Evolutionary conservation across 305 asterid genomes (phyloP).

Genomic region (Plantago lanceolata): DNA sequence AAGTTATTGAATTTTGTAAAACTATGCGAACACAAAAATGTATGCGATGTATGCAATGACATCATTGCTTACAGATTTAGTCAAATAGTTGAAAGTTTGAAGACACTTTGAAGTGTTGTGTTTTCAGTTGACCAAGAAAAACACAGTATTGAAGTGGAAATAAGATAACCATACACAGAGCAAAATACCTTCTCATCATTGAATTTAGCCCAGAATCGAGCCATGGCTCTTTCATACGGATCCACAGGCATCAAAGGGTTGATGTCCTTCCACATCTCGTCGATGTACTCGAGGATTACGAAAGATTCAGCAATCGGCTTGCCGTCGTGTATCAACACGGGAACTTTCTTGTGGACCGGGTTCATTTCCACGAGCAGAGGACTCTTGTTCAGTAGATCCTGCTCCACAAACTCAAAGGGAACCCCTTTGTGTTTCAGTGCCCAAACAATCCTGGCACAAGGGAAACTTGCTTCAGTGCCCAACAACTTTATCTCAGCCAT

Average conservation of each 20-base stretch:
- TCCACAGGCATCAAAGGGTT: conserved; percentile 23
- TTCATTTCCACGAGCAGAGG: conserved; percentile 28
- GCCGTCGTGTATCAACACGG: conserved; percentile 25
- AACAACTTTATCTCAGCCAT: conserved; percentile 30
- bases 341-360: conserved; percentile 31
- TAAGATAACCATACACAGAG: neutral
- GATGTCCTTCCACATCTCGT: conserved; percentile 21
- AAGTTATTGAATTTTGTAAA: too few species aligned
- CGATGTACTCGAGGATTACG: conserved; percentile 26
- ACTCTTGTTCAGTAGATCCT: conserved; percentile 29
- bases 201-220: conserved; percentile 35
- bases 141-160: too few species aligned
- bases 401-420: conserved; percentile 24
- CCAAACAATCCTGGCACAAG: conserved; percentile 26
- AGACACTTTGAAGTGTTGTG: too few species aligned
- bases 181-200: conserved; percentile 31
- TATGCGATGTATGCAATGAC: too few species aligned
- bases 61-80: too few species aligned
- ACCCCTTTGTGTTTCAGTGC: conserved; percentile 31
- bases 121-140: too few species aligned
- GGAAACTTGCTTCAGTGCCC: conserved; percentile 25
- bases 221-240: conserved; percentile 26
- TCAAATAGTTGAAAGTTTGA: neutral
- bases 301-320: conserved; percentile 26
- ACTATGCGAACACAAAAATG: too few species aligned